Conservation (phyloP, 2,329 filamentous ascomycete species). For the Cladosporium sp. region DNA sequence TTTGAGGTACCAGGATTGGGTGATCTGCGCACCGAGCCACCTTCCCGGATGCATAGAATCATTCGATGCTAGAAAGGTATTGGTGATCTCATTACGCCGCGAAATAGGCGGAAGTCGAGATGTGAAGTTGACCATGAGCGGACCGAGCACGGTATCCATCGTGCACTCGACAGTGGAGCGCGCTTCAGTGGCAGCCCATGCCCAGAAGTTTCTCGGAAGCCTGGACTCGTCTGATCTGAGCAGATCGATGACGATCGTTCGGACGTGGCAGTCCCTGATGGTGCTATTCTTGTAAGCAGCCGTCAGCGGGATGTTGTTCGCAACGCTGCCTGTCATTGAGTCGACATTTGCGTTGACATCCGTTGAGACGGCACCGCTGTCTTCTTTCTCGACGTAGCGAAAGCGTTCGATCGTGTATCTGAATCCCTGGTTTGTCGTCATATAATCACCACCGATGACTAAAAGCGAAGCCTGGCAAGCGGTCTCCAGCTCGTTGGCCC, state of each 20-base stretch:
- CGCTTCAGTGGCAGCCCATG: background rate
- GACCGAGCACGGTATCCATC: background rate
- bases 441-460: background rate
- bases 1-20: background rate
- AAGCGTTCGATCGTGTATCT: background rate
- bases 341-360: too few species aligned
- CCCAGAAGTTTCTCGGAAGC: background rate
- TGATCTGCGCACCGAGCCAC: background rate
- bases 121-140: background rate
- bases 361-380: too few species aligned
- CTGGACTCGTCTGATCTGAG: background rate
- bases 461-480: constrained; percentile 1
- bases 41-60: background rate
- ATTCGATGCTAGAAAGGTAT: background rate
- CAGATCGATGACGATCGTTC: background rate
- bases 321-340: background rate
- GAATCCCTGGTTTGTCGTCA: constrained; percentile 3
- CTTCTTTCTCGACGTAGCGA: background rate
- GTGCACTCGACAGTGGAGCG: background rate
- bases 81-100: background rate
- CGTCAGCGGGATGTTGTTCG: background rate
- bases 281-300: background rate
- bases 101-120: background rate
- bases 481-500: constrained; percentile 1
- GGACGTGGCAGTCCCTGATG: background rate